These are phyloP conservation scores for Parathielavia appendiculata DNA, from an alignment of 495 filamentous ascomycete genomes.

Conservation along the genomic window DNA sequence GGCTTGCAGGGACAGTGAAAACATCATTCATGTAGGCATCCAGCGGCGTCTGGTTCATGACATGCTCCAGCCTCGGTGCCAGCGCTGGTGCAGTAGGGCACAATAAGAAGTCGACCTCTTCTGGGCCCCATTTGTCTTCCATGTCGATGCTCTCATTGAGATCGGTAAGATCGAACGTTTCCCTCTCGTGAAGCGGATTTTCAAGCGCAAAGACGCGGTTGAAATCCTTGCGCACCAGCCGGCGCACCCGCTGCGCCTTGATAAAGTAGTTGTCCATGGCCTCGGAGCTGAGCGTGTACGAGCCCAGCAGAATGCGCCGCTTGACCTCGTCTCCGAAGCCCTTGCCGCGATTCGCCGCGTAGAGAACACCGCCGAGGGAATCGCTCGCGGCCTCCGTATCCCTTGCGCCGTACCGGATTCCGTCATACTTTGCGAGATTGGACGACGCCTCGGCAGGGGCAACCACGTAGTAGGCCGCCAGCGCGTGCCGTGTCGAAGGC, in stretches of 20 bases:
- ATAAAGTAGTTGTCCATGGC: constrained; percentile 97
- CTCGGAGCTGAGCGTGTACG: constrained; percentile 83
- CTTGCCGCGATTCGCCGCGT: constrained; percentile 62
- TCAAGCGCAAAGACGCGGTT: constrained; percentile 63
- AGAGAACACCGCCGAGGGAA: constrained; percentile 52
- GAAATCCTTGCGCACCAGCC: constrained; percentile 81
- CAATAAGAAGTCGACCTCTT: constrained; percentile 77
- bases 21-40: constrained; percentile 83
- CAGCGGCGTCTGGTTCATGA: constrained; percentile 33
- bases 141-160: constrained; percentile 38
- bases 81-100: constrained; percentile 78
- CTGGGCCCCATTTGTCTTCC: constrained; percentile 42
- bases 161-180: constrained; percentile 45
- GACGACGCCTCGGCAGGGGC: constrained; percentile 94
- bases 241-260: constrained; percentile 81
- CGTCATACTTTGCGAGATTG: constrained; percentile 97
- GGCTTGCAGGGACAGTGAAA: constrained; percentile 88
- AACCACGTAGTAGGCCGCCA: constrained; percentile 92
- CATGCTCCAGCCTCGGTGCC: constrained; percentile 59
- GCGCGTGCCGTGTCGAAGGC: constrained; percentile 74
- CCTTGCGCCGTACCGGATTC: constrained; percentile 72
- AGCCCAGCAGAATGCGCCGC: constrained; percentile 78
- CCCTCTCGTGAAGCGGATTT: constrained; percentile 56
- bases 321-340: constrained; percentile 83
- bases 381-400: constrained; percentile 27